Evolutionary conservation across 2,329 filamentous ascomycete species (phyloP).

Genomic region (Amylocarpus encephaloides): DNA sequence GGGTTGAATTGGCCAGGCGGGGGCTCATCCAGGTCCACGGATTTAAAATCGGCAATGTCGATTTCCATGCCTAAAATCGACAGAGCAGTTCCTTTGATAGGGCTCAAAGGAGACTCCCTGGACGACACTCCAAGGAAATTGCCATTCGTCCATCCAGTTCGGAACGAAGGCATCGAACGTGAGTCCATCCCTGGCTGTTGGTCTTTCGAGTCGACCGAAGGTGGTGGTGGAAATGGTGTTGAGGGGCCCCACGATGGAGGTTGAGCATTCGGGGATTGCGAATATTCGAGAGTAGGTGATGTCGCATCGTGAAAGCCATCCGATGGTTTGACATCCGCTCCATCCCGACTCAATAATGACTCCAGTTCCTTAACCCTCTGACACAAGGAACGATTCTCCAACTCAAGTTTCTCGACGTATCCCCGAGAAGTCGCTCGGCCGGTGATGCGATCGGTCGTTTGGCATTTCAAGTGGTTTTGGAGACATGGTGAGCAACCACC

Average conservation of each 20-base stretch:
- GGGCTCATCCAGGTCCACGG: constrained; percentile 59
- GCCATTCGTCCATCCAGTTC: constrained; percentile 42
- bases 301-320: constrained; percentile 26
- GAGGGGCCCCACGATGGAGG: constrained; percentile 17
- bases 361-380: constrained; percentile 63
- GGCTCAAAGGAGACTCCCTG: constrained; percentile 60
- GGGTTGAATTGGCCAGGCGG: constrained; percentile 35
- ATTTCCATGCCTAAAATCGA: constrained; percentile 74
- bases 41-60: constrained; percentile 67
- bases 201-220: background rate
- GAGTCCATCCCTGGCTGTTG: constrained; percentile 18
- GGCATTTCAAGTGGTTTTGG: constrained; percentile 68
- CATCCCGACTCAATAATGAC: constrained; percentile 53
- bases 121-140: constrained; percentile 57
- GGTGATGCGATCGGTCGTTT: constrained; percentile 80
- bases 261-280: constrained; percentile 6
- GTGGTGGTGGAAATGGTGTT: constrained; percentile 9
- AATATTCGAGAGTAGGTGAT: constrained; percentile 16
- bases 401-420: constrained; percentile 70
- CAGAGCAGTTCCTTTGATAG: constrained; percentile 69
- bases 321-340: constrained; percentile 51
- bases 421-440: constrained; percentile 73
- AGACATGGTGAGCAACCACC: constrained; percentile 78
- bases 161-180: constrained; percentile 21
- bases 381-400: constrained; percentile 62